A percentile compares a stretch with the other conserved stretches of the same genome.
Evolutionary conservation across 1,284 basidiomycete genomes (phyloP).

Genomic region (Cryptococcus sp.): DNA sequence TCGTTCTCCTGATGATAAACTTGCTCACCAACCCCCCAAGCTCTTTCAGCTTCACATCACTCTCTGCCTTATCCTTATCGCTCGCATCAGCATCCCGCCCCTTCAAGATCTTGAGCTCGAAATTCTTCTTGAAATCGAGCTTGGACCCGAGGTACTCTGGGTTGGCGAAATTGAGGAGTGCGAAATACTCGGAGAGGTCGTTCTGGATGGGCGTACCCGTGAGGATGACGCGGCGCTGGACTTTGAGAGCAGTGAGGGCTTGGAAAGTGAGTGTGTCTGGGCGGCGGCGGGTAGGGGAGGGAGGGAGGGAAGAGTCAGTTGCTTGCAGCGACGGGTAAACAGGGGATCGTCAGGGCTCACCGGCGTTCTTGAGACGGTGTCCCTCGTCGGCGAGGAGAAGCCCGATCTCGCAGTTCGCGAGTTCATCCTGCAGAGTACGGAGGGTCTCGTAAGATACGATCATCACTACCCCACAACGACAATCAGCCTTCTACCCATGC

Average conservation of each 20-base stretch:
- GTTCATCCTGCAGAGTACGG: slow-evolving; percentile 70
- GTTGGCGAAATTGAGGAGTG: slow-evolving; percentile 93
- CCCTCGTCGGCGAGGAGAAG: slow-evolving; percentile 94
- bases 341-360: slow-evolving; percentile 54
- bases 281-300: neutral
- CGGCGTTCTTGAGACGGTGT: slow-evolving; percentile 94
- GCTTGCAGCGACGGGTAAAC: neutral
- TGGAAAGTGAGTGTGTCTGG: slow-evolving; percentile 85
- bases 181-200: slow-evolving; percentile 95
- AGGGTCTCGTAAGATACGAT: slow-evolving; percentile 99
- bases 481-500: neutral
- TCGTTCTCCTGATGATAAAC: slow-evolving; percentile 96
- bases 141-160: slow-evolving; percentile 91
- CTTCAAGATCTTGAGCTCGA: slow-evolving; percentile 88
- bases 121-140: slow-evolving; percentile 93
- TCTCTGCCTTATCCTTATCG: slow-evolving; percentile 72
- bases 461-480: slow-evolving; percentile 67
- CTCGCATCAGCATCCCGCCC: slow-evolving; percentile 90
- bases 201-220: slow-evolving; percentile 97
- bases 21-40: slow-evolving; percentile 85
- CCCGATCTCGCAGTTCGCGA: slow-evolving; percentile 78
- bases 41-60: slow-evolving; percentile 90
- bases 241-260: slow-evolving; percentile 77
- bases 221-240: slow-evolving; percentile 90
- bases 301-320: neutral